Evolutionary conservation across 2,329 filamentous ascomycete species (phyloP).

Genomic region (Penicillium sp.): DNA sequence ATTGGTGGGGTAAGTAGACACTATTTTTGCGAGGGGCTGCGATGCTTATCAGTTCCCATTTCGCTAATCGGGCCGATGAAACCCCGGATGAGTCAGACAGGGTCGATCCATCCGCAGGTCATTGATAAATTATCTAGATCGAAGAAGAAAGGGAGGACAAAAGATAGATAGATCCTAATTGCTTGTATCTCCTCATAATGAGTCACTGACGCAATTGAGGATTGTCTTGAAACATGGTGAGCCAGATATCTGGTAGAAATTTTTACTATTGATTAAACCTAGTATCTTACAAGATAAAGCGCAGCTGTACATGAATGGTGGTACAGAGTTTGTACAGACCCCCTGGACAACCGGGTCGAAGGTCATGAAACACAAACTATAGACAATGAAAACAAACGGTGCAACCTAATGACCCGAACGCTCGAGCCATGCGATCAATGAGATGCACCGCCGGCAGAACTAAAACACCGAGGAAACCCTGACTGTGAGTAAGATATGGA

Average conservation of each 20-base stretch:
- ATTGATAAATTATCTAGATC: neutral
- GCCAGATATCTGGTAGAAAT: neutral
- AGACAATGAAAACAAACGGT: slow-evolving; percentile 7
- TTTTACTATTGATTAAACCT: slow-evolving; percentile 12
- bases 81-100: slow-evolving; percentile 32
- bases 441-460: neutral
- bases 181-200: neutral
- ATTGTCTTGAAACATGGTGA: neutral
- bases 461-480: neutral
- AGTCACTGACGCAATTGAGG: neutral
- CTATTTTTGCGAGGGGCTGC: slow-evolving; percentile 29
- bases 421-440: slow-evolving; percentile 7
- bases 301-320: slow-evolving; percentile 18
- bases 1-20: slow-evolving; percentile 23
- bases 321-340: slow-evolving; percentile 20
- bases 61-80: slow-evolving; percentile 35
- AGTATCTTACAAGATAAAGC: slow-evolving; percentile 1
- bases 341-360: slow-evolving; percentile 2
- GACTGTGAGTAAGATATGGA: neutral
- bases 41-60: slow-evolving; percentile 33
- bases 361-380: slow-evolving; percentile 8
- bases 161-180: neutral
- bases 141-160: neutral
- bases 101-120: neutral
- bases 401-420: slow-evolving; percentile 10